Evolutionary conservation across 495 filamentous ascomycete species (phyloP), one percentile per base, ranked within the genome.

Genomic region (Talaromyces ruber): DNA sequence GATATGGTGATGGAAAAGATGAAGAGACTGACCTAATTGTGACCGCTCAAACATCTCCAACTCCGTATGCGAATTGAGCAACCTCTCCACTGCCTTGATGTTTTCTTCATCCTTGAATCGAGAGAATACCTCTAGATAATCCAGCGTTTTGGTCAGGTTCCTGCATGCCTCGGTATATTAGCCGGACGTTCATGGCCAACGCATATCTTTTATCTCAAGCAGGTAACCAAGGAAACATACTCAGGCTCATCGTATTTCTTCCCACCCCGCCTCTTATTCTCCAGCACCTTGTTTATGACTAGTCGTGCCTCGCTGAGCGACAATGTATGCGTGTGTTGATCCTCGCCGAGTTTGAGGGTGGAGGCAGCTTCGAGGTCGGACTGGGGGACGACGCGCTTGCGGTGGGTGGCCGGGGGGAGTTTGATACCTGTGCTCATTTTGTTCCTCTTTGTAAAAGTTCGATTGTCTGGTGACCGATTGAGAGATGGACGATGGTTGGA

Each of bases 61-160:
- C 70, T 93, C 86, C 61, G 86, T 85, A 66, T 89, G 86, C 39
- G 84, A 80, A 61, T 87, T 86, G 62, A 96, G 76, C 59, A 97
- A 75, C 7, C 88, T 82, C 73, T 97, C 93, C 37, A 97, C 91
- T 11, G 91, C 90, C 75, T 95, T 89, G 62, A 96, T 92, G 63
- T 91, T 93, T 74, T 97, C 91, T 70, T 90, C 90, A 63, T 92
- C 85, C 79, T 96, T 95, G 81, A 97, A 97, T 14, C 93, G 89
- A 11, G 92, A 89, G 77, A 98, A 98, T 22, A 88, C 84, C 64
- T 96, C 91, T 1, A 98, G 82, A 74, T 98, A 98, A 64, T 93
- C 88, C 57, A 89, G 78, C 1, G 93, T 98, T 69, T 95, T 93
- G 52, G 81, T 85, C 64, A 97, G 83, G 29, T 81, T 82, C 62